phyloP scores from a whole-genome alignment of 163 green algal genomes.

The Scenedesmus sp. region DNA sequence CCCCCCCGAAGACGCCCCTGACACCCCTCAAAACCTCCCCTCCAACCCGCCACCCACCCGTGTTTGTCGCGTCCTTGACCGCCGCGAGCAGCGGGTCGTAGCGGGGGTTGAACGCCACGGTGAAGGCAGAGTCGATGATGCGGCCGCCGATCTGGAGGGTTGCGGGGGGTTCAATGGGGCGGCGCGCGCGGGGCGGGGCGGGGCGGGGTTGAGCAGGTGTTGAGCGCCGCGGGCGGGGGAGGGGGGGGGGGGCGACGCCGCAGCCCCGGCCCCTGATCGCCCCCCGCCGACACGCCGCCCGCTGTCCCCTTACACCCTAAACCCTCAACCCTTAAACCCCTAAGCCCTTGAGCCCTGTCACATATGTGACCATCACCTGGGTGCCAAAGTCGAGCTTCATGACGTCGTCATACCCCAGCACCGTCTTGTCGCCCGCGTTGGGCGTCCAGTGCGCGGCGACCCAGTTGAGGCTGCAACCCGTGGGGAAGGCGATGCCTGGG shows the following conservation, averaged over 20 bases:
- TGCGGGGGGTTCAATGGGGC: no score
- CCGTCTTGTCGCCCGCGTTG: constrained; percentile 97
- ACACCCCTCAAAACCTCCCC: not conserved
- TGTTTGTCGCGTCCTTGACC: constrained; percentile 93
- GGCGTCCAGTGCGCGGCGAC: constrained; percentile 99
- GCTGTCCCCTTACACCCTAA: no score
- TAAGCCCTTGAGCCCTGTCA: no score
- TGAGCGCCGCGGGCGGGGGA: no score
- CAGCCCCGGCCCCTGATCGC: no score
- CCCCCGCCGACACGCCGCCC: no score
- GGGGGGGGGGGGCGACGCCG: no score
- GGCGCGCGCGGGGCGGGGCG: no score
- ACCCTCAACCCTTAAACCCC: no score
- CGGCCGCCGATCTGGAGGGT: constrained; percentile 90
- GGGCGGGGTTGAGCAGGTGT: no score
- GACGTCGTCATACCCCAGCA: constrained; percentile 96
- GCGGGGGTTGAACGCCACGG: constrained; percentile 93
- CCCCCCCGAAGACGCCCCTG: not conserved
- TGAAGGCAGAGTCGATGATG: constrained; percentile 99
- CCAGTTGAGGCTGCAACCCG: constrained; percentile 95
- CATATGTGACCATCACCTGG: no score
- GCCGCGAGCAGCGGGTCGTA: constrained; percentile 75
- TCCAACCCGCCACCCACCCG: no score
- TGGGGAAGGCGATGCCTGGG: constrained; percentile 87
- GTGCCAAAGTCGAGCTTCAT: constrained; percentile 98